Base-by-base conservation (phyloP, 768 basidiomycete genomes). In the Tulasnella sp. region DNA sequence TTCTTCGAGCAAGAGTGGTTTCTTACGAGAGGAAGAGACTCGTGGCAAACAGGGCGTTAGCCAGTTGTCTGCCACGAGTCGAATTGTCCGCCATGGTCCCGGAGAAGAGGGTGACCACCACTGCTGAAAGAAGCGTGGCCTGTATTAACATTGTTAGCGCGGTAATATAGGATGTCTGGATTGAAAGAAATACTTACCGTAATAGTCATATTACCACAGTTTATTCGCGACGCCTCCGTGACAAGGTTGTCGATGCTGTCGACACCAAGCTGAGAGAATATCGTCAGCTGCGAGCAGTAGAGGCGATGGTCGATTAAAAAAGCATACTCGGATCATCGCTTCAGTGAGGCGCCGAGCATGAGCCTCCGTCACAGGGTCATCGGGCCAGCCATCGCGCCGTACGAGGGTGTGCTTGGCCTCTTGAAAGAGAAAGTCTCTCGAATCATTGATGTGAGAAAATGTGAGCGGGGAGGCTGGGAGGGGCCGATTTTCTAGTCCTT, bases 301-400 rank as follows among this genome's bases (percentile, higher is more conserved):
- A 18, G 12, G 4, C 18, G 34, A 37, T 12, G 18, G 11, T 37
- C 3, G 18, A 20, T 34, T 2, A 18, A 37, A 28, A 37, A 20
- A 37, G 18, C 46, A 14, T 46, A 69, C 64, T 8, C 64, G 64
- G 34, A 69, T 69, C 64, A 69, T 69, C 12, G 64, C 64, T 14
- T 69, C 64, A 6, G 64, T 69, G 64, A 69, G 64, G 28, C 64
- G 64, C 34, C 64, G 64, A 22, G 64, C 64, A 69, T 69, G 64
- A 11, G 3, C 28, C 1, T 37, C 64, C 9, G 64, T 69, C 18
- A 37, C 34, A 5, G 12, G 4, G 28, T 69, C 64, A 69, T 28
- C 64, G 16, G 64, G 64, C 64, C 64, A 69, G 9, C 12, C 0
- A 1, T 69, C 64, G 16, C 34, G 64, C 12, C 37, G 28, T 28